phyloP scores from a whole-genome alignment of 257 asterid genomes.

The Lycium ferocissimum region DNA sequence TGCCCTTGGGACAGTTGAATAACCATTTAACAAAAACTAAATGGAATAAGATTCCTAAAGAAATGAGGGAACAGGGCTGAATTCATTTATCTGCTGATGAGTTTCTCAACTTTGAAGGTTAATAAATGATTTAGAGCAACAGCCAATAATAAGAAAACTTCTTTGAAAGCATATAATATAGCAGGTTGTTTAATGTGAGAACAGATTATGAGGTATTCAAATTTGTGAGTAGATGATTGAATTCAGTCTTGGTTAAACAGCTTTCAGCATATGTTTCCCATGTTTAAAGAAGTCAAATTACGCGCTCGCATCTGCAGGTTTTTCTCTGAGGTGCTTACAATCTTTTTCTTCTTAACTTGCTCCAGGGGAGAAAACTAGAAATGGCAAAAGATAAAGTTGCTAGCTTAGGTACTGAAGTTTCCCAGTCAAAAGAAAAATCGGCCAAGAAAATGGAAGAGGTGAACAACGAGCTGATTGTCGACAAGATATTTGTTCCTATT shows the following conservation, averaged over 20 bases:
- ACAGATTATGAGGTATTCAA: too few species aligned
- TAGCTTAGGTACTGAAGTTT: neutral
- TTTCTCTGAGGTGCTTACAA: neutral
- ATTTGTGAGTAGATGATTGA: too few species aligned
- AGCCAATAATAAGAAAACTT: too few species aligned
- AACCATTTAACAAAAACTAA: too few species aligned
- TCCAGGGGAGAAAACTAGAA: neutral
- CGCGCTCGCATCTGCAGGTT: neutral
- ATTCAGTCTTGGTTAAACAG: neutral
- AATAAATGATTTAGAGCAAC: too few species aligned
- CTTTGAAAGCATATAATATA: too few species aligned
- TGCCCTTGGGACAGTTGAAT: too few species aligned
- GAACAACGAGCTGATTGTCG: neutral
- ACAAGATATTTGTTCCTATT: constrained; percentile 23
- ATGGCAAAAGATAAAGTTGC: neutral
- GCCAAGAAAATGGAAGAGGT: constrained; percentile 9
- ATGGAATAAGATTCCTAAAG: too few species aligned
- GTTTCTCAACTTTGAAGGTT: too few species aligned
- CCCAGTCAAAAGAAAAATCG: neutral
- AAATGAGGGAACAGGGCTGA: too few species aligned
- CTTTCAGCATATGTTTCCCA: constrained; percentile 1
- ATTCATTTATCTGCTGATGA: too few species aligned
- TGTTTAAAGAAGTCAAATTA: neutral
- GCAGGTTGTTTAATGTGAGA: too few species aligned
- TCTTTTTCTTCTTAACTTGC: neutral